Percentiles rank a stretch among this genome's conserved stretches.
Evolutionary conservation across 169 alveolate species (phyloP).

Genomic region (Eimeria acervulina): DNA sequence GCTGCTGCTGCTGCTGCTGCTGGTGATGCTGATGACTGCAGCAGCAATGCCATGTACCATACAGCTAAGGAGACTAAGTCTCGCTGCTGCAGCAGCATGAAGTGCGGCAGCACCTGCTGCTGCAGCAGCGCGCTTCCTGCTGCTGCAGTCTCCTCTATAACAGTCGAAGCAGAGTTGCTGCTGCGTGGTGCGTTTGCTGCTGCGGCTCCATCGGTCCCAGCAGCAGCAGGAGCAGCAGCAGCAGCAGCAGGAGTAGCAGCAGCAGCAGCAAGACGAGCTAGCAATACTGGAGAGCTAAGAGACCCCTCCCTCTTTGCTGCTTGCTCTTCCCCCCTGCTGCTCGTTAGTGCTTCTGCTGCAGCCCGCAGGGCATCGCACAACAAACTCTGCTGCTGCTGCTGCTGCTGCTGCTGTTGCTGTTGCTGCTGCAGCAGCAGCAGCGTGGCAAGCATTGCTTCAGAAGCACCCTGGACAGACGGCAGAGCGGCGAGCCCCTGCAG

Average conservation of each 20-base stretch:
- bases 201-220: background rate
- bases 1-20: too few relatives aligned
- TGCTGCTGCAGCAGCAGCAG: constrained; percentile 31
- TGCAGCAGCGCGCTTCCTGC: too few relatives aligned
- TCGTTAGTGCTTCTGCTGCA: background rate
- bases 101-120: too few relatives aligned
- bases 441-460: constrained; percentile 7
- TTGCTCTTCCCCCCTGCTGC: background rate
- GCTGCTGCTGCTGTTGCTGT: constrained; percentile 27
- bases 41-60: constrained; percentile 22
- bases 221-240: background rate
- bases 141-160: too few relatives aligned
- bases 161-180: too few relatives aligned
- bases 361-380: constrained; percentile 28
- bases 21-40: background rate
- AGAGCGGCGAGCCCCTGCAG: constrained; percentile 11
- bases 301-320: background rate
- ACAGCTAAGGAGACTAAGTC: background rate
- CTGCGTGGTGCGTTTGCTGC: too few relatives aligned
- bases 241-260: constrained; percentile 12
- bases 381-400: background rate
- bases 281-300: background rate
- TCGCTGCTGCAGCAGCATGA: background rate
- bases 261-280: background rate
- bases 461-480: background rate